phyloP scores from a whole-genome alignment of 495 filamentous ascomycete genomes.

The Clavariopsis aquatica region DNA sequence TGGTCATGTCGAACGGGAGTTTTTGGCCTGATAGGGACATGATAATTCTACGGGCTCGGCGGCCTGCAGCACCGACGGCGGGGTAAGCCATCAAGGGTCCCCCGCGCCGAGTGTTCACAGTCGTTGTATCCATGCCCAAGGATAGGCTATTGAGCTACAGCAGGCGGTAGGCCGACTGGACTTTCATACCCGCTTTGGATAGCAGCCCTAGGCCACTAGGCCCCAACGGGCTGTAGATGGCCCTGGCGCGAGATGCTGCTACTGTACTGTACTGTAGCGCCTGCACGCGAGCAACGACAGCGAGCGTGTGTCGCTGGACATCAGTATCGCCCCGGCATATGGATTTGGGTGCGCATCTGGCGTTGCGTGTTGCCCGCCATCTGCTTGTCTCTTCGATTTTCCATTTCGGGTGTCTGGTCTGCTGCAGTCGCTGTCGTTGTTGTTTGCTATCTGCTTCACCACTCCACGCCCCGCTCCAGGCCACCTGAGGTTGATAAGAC shows the following conservation, averaged over 20 bases:
- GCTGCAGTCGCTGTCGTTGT: not conserved
- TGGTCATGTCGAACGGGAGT: conserved; percentile 7
- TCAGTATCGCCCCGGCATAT: conserved; percentile 1
- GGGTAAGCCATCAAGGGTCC: conserved; percentile 10
- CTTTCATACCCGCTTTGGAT: conserved; percentile 35
- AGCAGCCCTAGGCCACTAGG: conserved; percentile 19
- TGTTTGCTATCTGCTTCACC: conserved; percentile 20
- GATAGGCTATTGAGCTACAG: not conserved
- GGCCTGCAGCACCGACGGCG: conserved; percentile 1
- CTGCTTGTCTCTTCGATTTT: conserved; percentile 15
- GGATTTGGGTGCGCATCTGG: not conserved
- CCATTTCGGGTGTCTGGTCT: conserved; percentile 11
- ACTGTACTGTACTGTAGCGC: no score
- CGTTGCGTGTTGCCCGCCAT: conserved; percentile 1
- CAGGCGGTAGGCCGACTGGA: conserved; percentile 25
- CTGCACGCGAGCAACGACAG: conserved; percentile 29
- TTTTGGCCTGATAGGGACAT: conserved; percentile 17
- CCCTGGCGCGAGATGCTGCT: conserved; percentile 23
- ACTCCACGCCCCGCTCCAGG: conserved; percentile 10
- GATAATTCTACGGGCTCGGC: not conserved
- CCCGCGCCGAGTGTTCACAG: not conserved
- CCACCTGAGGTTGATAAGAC: conserved; percentile 12
- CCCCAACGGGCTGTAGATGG: conserved; percentile 25
- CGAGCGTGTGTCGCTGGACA: conserved; percentile 4
- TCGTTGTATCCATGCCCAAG: conserved; percentile 2